Percentiles rank a stretch among this genome's conserved stretches.
phyloP scores from a whole-genome alignment of 306 rosid genomes.

The Corylus heterophylla region DNA sequence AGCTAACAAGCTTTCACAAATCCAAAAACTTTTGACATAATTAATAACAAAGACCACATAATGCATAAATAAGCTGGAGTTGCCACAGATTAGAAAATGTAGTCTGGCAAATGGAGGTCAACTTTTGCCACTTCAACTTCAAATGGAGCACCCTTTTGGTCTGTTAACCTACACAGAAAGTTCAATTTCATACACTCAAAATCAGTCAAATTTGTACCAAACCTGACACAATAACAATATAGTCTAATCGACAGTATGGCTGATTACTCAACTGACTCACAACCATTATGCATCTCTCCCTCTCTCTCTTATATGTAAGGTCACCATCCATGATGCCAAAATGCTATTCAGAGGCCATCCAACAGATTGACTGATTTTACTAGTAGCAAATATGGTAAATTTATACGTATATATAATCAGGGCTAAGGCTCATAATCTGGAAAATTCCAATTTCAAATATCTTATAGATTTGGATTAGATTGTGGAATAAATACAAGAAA shows the following conservation, averaged over 20 bases:
- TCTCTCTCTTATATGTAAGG: not conserved
- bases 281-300: not conserved
- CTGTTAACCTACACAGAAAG: slow-evolving; percentile 42
- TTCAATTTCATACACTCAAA: not conserved
- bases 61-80: not conserved
- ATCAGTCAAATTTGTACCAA: slow-evolving; percentile 9
- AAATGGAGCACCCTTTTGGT: slow-evolving; percentile 60
- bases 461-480: not conserved
- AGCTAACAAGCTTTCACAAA: not conserved
- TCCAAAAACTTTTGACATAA: not conserved
- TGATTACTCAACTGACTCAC: not conserved
- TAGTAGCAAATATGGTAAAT: not conserved
- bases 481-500: not conserved
- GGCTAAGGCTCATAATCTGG: not conserved
- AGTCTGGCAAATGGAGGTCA: slow-evolving; percentile 75
- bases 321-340: not conserved
- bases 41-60: not conserved
- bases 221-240: not conserved
- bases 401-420: not conserved
- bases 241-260: not conserved
- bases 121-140: slow-evolving; percentile 59
- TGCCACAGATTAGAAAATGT: slow-evolving; percentile 57
- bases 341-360: not conserved
- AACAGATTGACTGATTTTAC: not conserved
- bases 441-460: not conserved